Base-by-base conservation (phyloP, 805 yeast species). In the Barnettozyma californica region DNA sequence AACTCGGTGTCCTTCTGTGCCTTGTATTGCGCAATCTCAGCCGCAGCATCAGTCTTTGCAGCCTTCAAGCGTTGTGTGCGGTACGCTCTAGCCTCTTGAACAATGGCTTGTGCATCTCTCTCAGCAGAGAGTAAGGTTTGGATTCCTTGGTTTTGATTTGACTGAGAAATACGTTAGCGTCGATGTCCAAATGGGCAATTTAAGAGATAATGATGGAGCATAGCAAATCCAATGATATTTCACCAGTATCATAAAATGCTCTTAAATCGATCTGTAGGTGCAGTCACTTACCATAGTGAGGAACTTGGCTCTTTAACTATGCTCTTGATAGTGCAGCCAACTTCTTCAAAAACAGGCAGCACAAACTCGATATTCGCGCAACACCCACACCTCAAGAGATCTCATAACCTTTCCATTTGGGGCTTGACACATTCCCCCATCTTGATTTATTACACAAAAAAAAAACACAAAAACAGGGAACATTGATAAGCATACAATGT, bases 71-170 rank as follows among this genome's bases (percentile, higher is more conserved):
- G 86, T 57, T 80, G 84, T 38, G 94, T 78, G 69, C 96, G 88
- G 73, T 84, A 89, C 60, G 83, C 78, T 76, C 98, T 87, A 21
- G 99, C 97, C 65, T 86, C 85, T 61, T 91, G 78, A 53, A 94
- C 98, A 55, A 91, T 87, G 59, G 84, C 91, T 60, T 95, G 97
- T n/a, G 99, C 98, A 62, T 88, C 92, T 71, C 87, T 89, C 74
- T 94, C 99, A 53, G 98, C 95, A 76, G 86, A 49, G 44, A 59
- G 57, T 19, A 56, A 52, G 2, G 61, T 59, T 44, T 56, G 59
- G 41, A 60, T 60, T 11, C 64, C 64, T 46, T 61, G 45, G 43
- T 54, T 56, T 33, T 55, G 52, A 20, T 19, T n/a, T 10, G 34
- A 18, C 40, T 31, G 9, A 19, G 8, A 29, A 29, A 14, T 16